These are phyloP conservation scores for Phytophthora pisi DNA, from an alignment of 352 stramenopile species.

Conservation along the genomic window DNA sequence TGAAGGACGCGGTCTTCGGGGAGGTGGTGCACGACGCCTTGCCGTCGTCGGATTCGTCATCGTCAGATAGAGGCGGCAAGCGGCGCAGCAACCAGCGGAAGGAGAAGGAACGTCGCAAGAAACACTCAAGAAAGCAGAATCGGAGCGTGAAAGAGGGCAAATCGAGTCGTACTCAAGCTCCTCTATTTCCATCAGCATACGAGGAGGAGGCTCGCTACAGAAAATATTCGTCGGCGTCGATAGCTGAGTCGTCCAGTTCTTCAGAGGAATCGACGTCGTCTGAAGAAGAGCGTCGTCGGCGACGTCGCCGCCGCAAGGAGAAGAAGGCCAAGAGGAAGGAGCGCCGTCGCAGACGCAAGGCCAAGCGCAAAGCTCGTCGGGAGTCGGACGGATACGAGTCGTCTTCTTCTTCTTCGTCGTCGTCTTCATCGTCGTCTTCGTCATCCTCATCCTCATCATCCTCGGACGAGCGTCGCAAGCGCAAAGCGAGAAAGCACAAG, in stretches of 20 bases:
- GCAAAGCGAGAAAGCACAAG: slow-evolving; percentile 41
- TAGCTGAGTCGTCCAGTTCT: slow-evolving; percentile 10
- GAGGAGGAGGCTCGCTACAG: neutral
- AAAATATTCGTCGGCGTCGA: neutral
- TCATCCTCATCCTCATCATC: slow-evolving; percentile 31
- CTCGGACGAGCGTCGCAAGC: slow-evolving; percentile 34
- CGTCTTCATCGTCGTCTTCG: slow-evolving; percentile 13
- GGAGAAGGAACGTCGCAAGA: slow-evolving; percentile 13
- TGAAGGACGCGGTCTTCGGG: slow-evolving; percentile 8
- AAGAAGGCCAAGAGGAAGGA: slow-evolving; percentile 35
- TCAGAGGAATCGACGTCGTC: slow-evolving; percentile 28
- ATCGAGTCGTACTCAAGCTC: neutral
- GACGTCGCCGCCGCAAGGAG: slow-evolving; percentile 21
- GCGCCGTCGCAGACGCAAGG: slow-evolving; percentile 29
- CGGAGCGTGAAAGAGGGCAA: slow-evolving; percentile 13
- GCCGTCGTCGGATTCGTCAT: slow-evolving; percentile 42
- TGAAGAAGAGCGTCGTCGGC: slow-evolving; percentile 31
- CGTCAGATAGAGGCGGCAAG: slow-evolving; percentile 2
- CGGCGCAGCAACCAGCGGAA: slow-evolving; percentile 5
- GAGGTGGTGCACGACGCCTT: slow-evolving; percentile 45
- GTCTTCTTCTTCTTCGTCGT: slow-evolving; percentile 27
- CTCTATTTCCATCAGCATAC: slow-evolving; percentile 10
- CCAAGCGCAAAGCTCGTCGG: slow-evolving; percentile 32
- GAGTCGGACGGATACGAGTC: slow-evolving; percentile 24
- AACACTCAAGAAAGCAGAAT: slow-evolving; percentile 16